phyloP scores from a whole-genome alignment of 768 basidiomycete genomes.

The Kondoa malvinella region DNA sequence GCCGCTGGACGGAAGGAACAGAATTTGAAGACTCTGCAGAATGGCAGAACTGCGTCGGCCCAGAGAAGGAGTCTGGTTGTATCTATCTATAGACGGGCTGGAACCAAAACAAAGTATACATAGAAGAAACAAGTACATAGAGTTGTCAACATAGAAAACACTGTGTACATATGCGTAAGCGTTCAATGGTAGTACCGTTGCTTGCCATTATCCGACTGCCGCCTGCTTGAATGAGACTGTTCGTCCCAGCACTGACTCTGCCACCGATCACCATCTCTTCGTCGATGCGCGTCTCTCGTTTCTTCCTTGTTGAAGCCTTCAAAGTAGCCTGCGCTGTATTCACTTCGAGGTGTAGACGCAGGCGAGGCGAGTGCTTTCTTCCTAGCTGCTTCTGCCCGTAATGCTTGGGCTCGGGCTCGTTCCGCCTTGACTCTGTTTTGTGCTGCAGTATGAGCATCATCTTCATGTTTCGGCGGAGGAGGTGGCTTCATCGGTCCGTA shows the following conservation, averaged over 20 bases:
- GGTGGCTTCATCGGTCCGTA: neutral
- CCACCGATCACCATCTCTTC: neutral
- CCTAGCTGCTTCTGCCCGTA: neutral
- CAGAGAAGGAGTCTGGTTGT: neutral
- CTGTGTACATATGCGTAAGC: too few relatives aligned
- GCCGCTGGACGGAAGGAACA: constrained; percentile 35
- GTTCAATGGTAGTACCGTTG: too few relatives aligned
- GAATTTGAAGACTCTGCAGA: constrained; percentile 21
- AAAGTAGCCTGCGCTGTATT: neutral
- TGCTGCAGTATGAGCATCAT: neutral
- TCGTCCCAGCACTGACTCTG: neutral
- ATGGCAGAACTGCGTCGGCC: neutral
- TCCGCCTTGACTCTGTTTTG: neutral
- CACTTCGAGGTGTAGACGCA: neutral
- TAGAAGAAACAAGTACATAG: neutral
- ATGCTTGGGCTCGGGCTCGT: neutral
- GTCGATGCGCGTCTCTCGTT: neutral
- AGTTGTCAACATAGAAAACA: too few relatives aligned
- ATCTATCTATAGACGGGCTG: neutral
- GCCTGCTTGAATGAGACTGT: neutral
- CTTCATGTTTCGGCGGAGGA: neutral
- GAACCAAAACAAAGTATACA: neutral
- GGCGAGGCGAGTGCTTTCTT: neutral
- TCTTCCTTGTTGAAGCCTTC: neutral
- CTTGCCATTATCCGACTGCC: neutral